These are phyloP conservation scores for Echinosophora koreensis DNA, from an alignment of 306 rosid species.

Conservation along the genomic window DNA sequence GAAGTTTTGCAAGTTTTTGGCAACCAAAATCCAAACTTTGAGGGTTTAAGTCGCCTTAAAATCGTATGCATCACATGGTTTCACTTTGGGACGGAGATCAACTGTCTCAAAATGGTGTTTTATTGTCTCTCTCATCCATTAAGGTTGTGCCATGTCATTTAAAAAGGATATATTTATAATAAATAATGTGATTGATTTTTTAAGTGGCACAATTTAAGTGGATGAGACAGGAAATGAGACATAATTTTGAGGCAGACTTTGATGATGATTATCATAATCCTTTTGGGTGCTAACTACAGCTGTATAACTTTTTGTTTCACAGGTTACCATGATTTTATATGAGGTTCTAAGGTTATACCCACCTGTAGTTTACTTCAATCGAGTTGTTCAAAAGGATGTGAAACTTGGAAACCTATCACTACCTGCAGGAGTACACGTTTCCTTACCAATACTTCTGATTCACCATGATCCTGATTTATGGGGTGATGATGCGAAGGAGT, in stretches of 20 bases:
- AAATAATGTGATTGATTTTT: too few species aligned
- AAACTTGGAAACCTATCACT: constrained; percentile 39
- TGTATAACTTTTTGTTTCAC: background rate
- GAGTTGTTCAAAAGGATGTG: constrained; percentile 22
- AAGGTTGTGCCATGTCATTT: too few species aligned
- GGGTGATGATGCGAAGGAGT: constrained; percentile 51
- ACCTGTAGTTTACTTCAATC: background rate
- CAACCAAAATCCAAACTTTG: constrained; percentile 38
- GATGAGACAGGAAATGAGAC: too few species aligned
- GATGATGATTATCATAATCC: too few species aligned
- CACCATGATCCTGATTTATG: constrained; percentile 48
- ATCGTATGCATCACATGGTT: constrained; percentile 38
- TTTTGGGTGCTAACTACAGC: background rate
- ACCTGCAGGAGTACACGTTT: constrained; percentile 42
- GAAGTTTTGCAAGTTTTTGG: constrained; percentile 49
- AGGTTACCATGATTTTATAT: constrained; percentile 51
- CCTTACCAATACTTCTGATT: constrained; percentile 10
- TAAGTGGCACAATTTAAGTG: too few species aligned
- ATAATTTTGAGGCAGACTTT: too few species aligned
- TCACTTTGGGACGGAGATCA: too few species aligned
- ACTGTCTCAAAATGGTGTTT: too few species aligned
- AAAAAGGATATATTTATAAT: too few species aligned
- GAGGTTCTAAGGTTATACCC: constrained; percentile 58
- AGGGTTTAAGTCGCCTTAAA: constrained; percentile 51
- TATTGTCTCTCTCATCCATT: too few species aligned